Evolutionary conservation across 2,329 filamentous ascomycete genomes (phyloP), one percentile per base, ranked within the genome.

Genomic region (Aotearoamyces nothofagi): DNA sequence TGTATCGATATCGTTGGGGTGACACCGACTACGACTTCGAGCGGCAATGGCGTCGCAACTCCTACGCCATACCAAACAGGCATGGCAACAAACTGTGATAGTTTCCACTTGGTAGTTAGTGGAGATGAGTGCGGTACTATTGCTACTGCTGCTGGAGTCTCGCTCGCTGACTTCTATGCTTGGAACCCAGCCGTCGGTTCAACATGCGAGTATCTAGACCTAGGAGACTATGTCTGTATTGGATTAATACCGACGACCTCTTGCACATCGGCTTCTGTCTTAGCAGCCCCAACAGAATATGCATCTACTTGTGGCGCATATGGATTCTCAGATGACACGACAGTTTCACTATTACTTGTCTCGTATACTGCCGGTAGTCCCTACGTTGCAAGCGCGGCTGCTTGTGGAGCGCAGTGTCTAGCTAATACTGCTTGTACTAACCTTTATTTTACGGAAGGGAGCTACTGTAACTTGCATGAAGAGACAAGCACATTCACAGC

Each of bases 1-100:
- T 23, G 22, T 23, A 12, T 23, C 4, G 22, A 61, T 29, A 0
- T 3, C 8, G 33, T 63, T 69, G 1, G 63, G 62, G 42, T 74
- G 26, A 20, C 26, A 17, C 17, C 26, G 20, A 28, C 26, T 13
- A 28, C 26, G 20, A 16, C 26, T 28, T 28, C 28, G 12, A 30
- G n/a, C n/a, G n/a, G n/a, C n/a, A n/a, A n/a, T n/a, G n/a, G n/a
- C n/a, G n/a, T n/a, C n/a, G n/a, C n/a, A n/a, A n/a, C n/a, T n/a
- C 28, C 28, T 15, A 14, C 12, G 9, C 17, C 22, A 16, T 13
- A 13, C 12, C 19, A 30, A 15, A 23, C 28, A 13, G 28, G 28
- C 15, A 30, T 24, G 23, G 15, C 19, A n/a, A 24, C 17, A 15
- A 30, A 24, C 28, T 30, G 28, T 16, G 24, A 30, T 19, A 24